A percentile compares a stretch with the other conserved stretches of the same genome.
phyloP scores from a whole-genome alignment of 768 basidiomycete genomes.

The Coprinopsis sp. region DNA sequence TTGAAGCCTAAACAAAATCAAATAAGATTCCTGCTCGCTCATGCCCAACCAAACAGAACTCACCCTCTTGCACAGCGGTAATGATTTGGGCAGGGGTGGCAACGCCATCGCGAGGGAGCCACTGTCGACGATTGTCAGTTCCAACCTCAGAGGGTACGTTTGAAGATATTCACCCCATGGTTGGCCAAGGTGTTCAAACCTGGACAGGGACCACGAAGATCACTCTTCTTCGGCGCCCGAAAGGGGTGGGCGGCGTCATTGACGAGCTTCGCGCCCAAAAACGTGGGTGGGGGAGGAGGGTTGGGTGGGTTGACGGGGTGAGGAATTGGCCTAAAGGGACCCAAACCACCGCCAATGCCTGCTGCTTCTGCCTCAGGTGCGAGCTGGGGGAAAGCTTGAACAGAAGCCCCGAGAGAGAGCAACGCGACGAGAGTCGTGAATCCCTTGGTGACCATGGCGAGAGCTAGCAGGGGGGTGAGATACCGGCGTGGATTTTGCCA shows the following conservation, averaged over 20 bases:
- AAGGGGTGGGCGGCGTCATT: not conserved
- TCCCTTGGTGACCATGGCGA: too few relatives aligned
- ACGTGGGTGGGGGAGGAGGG: not conserved
- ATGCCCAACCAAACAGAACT: not conserved
- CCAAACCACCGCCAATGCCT: too few relatives aligned
- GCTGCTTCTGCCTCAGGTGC: too few relatives aligned
- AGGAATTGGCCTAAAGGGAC: too few relatives aligned
- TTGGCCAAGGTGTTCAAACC: slow-evolving; percentile 17
- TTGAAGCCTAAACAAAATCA: slow-evolving; percentile 8
- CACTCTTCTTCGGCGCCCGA: slow-evolving; percentile 3
- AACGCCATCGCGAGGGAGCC: slow-evolving; percentile 10
- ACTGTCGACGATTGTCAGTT: not conserved
- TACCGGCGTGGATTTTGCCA: too few relatives aligned
- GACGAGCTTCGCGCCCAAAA: not conserved
- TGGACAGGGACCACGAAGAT: slow-evolving; percentile 16
- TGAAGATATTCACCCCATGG: slow-evolving; percentile 12
- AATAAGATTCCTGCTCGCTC: not conserved
- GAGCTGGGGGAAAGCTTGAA: too few relatives aligned
- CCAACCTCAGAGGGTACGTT: not conserved
- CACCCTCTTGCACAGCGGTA: slow-evolving; percentile 12
- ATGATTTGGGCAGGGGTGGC: slow-evolving; percentile 11
- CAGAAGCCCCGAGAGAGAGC: too few relatives aligned
- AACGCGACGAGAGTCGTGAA: too few relatives aligned
- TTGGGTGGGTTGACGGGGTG: too few relatives aligned
- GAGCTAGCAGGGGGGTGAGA: too few relatives aligned